Conservation (phyloP, 768 basidiomycete species). For the Mycena rosella region DNA sequence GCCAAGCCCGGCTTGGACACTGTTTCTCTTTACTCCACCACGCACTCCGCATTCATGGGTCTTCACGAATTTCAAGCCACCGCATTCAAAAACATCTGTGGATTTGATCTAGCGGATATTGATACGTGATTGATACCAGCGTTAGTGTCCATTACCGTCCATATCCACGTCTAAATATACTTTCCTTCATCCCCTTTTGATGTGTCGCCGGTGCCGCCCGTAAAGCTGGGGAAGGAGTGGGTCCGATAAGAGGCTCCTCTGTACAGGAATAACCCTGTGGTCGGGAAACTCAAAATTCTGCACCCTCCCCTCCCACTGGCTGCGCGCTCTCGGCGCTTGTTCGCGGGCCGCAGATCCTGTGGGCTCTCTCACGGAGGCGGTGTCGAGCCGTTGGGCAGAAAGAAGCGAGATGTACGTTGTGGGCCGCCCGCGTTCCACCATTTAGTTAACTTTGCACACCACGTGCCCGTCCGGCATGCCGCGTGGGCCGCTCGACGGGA, state of each 20-base stretch:
- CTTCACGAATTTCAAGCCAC: not conserved
- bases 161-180: not conserved
- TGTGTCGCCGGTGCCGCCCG: not conserved
- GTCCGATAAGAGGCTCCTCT: no score
- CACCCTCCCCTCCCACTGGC: no score
- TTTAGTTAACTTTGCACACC: not conserved
- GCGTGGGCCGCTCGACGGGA: no score
- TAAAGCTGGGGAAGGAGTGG: no score
- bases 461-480: not conserved
- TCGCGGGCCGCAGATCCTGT: no score
- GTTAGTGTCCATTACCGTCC: conserved; percentile 1
- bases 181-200: not conserved
- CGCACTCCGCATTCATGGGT: no score
- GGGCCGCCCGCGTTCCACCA: not conserved
- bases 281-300: no score
- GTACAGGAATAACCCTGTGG: no score
- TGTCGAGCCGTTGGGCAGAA: not conserved
- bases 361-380: not conserved
- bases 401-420: not conserved
- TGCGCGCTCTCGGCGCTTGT: no score
- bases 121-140: conserved; percentile 11
- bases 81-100: not conserved
- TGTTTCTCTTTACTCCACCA: no score
- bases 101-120: not conserved
- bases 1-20: no score